phyloP scores from a whole-genome alignment of 2,329 filamentous ascomycete genomes.

The Gyromitra esculenta region DNA sequence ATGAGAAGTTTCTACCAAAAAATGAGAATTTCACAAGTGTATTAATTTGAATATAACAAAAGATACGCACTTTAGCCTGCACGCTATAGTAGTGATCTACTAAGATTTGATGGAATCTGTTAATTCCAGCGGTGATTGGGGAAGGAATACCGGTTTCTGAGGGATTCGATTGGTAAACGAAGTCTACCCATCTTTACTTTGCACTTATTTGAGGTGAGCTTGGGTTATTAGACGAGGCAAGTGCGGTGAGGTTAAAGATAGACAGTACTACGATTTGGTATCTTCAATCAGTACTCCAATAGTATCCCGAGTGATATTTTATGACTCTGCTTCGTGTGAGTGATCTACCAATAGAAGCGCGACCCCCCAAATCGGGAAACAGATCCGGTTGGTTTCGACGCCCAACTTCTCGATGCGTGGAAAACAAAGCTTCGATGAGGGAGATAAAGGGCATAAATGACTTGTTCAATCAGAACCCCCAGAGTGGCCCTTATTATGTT shows the following conservation, averaged over 20 bases:
- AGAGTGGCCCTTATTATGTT: slow-evolving; percentile 4
- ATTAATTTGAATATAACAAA: not conserved
- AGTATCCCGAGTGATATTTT: slow-evolving; percentile 5
- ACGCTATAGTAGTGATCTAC: too few species aligned
- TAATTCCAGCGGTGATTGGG: too few species aligned
- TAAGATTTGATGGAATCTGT: too few species aligned
- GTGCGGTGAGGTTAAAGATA: not conserved
- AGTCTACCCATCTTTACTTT: too few species aligned
- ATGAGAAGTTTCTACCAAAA: not conserved
- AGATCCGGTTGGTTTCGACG: slow-evolving; percentile 3
- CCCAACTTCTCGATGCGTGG: slow-evolving; percentile 10
- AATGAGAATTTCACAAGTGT: not conserved
- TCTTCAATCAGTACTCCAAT: not conserved
- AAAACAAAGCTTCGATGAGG: slow-evolving; percentile 11
- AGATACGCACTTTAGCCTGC: too few species aligned
- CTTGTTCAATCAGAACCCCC: slow-evolving; percentile 5
- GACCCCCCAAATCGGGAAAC: slow-evolving; percentile 24
- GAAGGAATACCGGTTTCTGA: too few species aligned
- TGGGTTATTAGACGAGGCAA: not conserved
- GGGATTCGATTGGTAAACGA: too few species aligned
- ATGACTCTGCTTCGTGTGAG: not conserved
- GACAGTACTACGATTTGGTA: not conserved
- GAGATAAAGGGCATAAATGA: slow-evolving; percentile 28
- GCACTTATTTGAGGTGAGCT: too few species aligned
- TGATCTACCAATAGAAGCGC: not conserved